A percentile compares a stretch with the other conserved stretches of the same genome.
Evolutionary conservation across 805 yeast genomes (phyloP).

Genomic region (Priceomyces medius): DNA sequence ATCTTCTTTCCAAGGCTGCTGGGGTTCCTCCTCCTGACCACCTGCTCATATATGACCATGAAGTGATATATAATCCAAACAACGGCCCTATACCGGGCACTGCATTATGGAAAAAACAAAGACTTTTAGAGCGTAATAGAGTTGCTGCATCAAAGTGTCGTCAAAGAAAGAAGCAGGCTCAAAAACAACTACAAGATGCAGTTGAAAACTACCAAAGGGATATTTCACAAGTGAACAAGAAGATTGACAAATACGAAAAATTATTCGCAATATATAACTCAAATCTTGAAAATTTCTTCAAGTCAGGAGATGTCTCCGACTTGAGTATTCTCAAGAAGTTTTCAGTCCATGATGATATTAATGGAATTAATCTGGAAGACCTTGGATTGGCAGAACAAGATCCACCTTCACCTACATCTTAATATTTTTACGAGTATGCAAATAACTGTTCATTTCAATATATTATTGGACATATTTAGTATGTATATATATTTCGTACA

Average conservation of each 20-base stretch:
- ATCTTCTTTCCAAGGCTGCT: slow-evolving; percentile 21
- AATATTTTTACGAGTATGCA: no score
- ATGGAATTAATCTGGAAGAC: slow-evolving; percentile 2
- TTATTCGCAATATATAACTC: slow-evolving; percentile 19
- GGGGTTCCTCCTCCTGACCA: slow-evolving; percentile 51
- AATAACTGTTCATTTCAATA: no score
- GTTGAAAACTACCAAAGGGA: slow-evolving; percentile 49
- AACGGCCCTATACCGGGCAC: slow-evolving; percentile 62
- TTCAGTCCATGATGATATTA: slow-evolving; percentile 1
- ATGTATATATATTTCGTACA: no score
- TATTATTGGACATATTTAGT: no score
- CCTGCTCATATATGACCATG: slow-evolving; percentile 53
- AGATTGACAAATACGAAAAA: slow-evolving; percentile 22
- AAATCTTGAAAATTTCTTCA: slow-evolving; percentile 16
- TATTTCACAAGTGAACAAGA: slow-evolving; percentile 27
- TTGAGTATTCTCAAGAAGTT: slow-evolving; percentile 9
- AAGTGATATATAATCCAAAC: slow-evolving; percentile 53
- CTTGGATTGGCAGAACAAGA: not conserved
- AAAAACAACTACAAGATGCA: slow-evolving; percentile 62
- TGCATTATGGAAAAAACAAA: slow-evolving; percentile 65
- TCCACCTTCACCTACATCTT: no score
- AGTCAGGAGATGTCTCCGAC: slow-evolving; percentile 6
- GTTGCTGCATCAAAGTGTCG: slow-evolving; percentile 71
- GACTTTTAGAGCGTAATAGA: slow-evolving; percentile 60
- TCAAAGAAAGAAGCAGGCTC: slow-evolving; percentile 67